Evolutionary conservation across 768 basidiomycete species (phyloP).

Genomic region (Lactarius vividus): DNA sequence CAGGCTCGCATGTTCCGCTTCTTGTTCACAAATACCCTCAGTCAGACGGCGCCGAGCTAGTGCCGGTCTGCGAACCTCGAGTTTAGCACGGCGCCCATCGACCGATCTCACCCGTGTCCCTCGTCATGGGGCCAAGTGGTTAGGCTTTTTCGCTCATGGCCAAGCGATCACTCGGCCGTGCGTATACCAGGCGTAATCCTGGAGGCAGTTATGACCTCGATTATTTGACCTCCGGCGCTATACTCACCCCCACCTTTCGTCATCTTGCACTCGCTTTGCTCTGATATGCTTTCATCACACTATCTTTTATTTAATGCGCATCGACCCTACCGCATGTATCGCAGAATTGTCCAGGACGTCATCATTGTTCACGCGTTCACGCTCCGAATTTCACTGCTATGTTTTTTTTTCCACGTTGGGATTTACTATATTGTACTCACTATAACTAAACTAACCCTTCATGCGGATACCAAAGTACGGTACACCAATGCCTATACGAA

Average conservation of each 20-base stretch:
- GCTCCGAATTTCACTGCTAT: slow-evolving; percentile 4
- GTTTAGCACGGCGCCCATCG: slow-evolving; percentile 9
- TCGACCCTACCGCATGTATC: slow-evolving; percentile 18
- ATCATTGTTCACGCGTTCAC: slow-evolving; percentile 3
- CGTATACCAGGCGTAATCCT: slow-evolving; percentile 19
- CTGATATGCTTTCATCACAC: slow-evolving; percentile 10
- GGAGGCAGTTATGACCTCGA: slow-evolving; percentile 14
- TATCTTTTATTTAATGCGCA: slow-evolving; percentile 20
- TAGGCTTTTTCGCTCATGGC: slow-evolving; percentile 13
- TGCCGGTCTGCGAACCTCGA: slow-evolving; percentile 18
- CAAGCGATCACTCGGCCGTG: slow-evolving; percentile 16
- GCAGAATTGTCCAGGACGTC: slow-evolving; percentile 13
- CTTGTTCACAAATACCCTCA: slow-evolving; percentile 19
- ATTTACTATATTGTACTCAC: slow-evolving; percentile 22
- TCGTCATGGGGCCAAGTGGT: slow-evolving; percentile 17
- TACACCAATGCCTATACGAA: slow-evolving; percentile 2
- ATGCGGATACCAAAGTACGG: slow-evolving; percentile 28
- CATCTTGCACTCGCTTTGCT: slow-evolving; percentile 15
- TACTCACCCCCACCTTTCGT: slow-evolving; percentile 1
- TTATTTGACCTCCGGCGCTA: slow-evolving; percentile 2
- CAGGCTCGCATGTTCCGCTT: slow-evolving; percentile 15
- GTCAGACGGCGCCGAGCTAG: slow-evolving; percentile 6
- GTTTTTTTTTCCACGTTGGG: slow-evolving; percentile 2
- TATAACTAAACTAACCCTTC: slow-evolving; percentile 23
- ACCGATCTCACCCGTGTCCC: slow-evolving; percentile 11